phyloP scores from a whole-genome alignment of 192 early-diverging fungal species.

The Fimicolochytrium jonesii region DNA sequence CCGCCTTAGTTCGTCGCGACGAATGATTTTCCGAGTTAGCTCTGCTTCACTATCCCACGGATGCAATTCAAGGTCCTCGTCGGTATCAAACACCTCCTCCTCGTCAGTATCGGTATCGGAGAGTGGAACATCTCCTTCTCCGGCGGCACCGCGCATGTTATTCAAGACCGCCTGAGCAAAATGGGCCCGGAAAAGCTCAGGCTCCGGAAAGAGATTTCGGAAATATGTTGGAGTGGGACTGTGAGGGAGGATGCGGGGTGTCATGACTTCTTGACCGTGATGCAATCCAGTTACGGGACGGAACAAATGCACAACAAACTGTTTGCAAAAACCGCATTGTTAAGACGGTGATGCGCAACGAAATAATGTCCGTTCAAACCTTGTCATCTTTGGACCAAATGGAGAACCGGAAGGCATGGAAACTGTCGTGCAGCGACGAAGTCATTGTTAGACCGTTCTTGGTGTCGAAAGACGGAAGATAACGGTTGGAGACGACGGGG shows the following conservation, averaged over 20 bases:
- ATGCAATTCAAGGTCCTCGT: not conserved
- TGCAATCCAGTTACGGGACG: not conserved
- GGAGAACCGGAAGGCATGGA: constrained; percentile 1
- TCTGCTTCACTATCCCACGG: not conserved
- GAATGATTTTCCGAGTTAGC: not conserved
- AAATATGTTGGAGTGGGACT: not conserved
- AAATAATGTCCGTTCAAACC: too few relatives aligned
- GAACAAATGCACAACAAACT: not conserved
- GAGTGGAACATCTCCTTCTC: not conserved
- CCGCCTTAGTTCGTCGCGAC: constrained; percentile 1
- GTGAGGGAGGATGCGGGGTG: not conserved
- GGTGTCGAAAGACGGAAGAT: not conserved
- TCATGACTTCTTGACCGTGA: not conserved
- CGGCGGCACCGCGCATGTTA: not conserved
- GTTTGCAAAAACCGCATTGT: not conserved
- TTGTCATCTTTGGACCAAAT: not conserved
- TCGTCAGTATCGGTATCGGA: not conserved
- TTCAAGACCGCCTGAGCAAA: not conserved
- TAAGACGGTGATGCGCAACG: too few relatives aligned
- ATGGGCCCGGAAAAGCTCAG: not conserved
- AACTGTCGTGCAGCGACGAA: not conserved
- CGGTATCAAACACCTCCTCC: not conserved
- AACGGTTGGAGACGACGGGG: not conserved
- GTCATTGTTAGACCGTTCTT: not conserved
- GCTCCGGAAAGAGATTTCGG: not conserved